These are phyloP conservation scores for Arthrobotrys iridis DNA, from an alignment of 2,329 filamentous ascomycete species.

Conservation along the genomic window DNA sequence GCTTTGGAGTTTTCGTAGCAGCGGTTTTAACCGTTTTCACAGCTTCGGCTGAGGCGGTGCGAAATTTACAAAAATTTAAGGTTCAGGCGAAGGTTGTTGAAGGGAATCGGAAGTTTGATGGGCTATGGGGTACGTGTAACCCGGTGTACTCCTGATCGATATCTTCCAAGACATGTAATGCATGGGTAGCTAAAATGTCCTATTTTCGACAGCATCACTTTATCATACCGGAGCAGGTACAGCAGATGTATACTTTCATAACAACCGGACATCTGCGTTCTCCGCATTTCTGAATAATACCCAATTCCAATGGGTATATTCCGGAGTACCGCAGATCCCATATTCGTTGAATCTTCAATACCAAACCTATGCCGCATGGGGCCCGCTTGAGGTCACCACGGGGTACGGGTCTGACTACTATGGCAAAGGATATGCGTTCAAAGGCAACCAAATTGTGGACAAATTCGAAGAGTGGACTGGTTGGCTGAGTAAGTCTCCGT, in stretches of 20 bases:
- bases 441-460: slow-evolving; percentile 27
- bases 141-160: neutral
- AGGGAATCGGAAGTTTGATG: slow-evolving; percentile 39
- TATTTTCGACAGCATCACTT: slow-evolving; percentile 13
- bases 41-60: slow-evolving; percentile 30
- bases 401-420: slow-evolving; percentile 41
- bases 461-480: slow-evolving; percentile 43
- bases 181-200: neutral
- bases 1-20: slow-evolving; percentile 22
- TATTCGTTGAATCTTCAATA: slow-evolving; percentile 31
- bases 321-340: slow-evolving; percentile 33
- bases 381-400: slow-evolving; percentile 27
- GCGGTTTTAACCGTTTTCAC: slow-evolving; percentile 13
- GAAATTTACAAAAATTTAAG: slow-evolving; percentile 27
- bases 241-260: slow-evolving; percentile 35
- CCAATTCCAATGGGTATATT: slow-evolving; percentile 42
- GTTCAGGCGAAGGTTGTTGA: slow-evolving; percentile 32
- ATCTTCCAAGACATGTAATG: neutral
- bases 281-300: slow-evolving; percentile 39
- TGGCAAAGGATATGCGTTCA: slow-evolving; percentile 29
- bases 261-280: slow-evolving; percentile 27
- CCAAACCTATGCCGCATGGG: slow-evolving; percentile 37
- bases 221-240: slow-evolving; percentile 43
- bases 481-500: slow-evolving; percentile 42
- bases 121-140: slow-evolving; percentile 41